These are phyloP conservation scores for Chaetomium cochliodes DNA, from an alignment of 495 filamentous ascomycete species.

Conservation along the genomic window DNA sequence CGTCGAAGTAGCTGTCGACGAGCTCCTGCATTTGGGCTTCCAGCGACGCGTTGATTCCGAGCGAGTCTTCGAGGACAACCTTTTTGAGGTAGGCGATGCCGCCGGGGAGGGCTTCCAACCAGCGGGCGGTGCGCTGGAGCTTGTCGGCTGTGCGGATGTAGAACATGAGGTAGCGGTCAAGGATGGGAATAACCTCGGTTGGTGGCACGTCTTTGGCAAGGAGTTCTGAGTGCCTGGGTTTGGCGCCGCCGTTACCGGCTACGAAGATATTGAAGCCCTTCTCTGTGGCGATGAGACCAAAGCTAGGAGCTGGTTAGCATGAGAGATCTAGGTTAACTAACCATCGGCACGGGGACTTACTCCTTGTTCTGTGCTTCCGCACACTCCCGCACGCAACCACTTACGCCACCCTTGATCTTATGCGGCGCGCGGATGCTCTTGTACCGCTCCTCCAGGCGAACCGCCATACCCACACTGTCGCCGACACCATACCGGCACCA, in stretches of 20 bases:
- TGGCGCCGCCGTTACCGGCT: conserved; percentile 88
- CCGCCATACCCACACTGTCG: conserved; percentile 96
- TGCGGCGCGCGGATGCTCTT: conserved; percentile 89
- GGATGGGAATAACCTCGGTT: conserved; percentile 78
- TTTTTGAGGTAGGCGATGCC: conserved; percentile 81
- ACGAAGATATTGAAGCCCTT: conserved; percentile 97
- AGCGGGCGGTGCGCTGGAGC: conserved; percentile 88
- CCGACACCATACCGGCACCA: conserved; percentile 95
- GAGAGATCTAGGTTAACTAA: conserved; percentile 14
- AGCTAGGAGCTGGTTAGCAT: conserved; percentile 47
- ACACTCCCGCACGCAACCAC: conserved; percentile 89
- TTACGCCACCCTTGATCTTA: conserved; percentile 92
- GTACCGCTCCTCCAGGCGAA: conserved; percentile 88
- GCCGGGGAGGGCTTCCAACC: conserved; percentile 85
- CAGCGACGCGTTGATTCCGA: conserved; percentile 83
- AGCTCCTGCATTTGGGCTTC: conserved; percentile 89
- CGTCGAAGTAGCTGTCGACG: conserved; percentile 87
- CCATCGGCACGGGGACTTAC: conserved; percentile 46
- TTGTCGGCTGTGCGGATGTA: conserved; percentile 97
- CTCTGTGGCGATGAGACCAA: conserved; percentile 90
- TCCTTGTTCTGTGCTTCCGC: conserved; percentile 97
- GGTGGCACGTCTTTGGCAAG: conserved; percentile 87
- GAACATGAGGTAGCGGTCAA: conserved; percentile 93
- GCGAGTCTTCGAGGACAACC: conserved; percentile 83
- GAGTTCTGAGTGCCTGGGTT: conserved; percentile 81